Base-by-base conservation (phyloP, 169 alveolate genomes). In the Cryptosporidium sp. region DNA sequence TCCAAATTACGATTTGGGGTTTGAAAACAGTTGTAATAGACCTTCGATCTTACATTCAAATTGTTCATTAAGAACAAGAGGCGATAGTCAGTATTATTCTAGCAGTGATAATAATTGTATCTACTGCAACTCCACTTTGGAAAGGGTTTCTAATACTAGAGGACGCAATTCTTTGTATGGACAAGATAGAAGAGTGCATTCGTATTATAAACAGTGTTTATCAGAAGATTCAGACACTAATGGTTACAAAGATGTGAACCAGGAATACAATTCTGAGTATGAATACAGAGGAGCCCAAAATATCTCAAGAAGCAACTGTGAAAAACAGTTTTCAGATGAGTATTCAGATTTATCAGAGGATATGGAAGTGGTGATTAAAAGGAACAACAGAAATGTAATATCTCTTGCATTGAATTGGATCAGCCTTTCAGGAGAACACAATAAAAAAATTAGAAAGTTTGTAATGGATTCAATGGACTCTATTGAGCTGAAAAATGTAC, bases 401-500 rank as follows among this genome's bases (percentile, higher is more conserved):
- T 37, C 51, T 16, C 89, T 80, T 8, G 74, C 89, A 37, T n/a
- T 80, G 29, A 80, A 61, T 65, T 80, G 89, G 89, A 65, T 80
- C 50, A 80, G 89, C n/a, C 59, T 80, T 7, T 80, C 89, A 5
- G 89, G 89, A 62, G 89, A 80, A 16, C 89, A 80, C 26, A 80
- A 80, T 62, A 58, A 45, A 37, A 65, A 29, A 39, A 50, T 80
- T 23, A 21, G 89, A 62, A 80, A 65, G 33, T 80, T 80, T 65
- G 67, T 80, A 26, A n/a, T 29, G 18, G 89, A 80, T 21, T 80
- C 89, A 41, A 80, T 80, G 75, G 55, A 80, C 18, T 80, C 89
- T 23, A n/a, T 33, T 12, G 80, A 80, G 29, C 26, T 80, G 33
- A 80, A 59, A 33, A 29, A 80, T 18, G 50, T 80, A 10, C 75